Percentiles rank a stretch among this genome's conserved stretches.
Conservation (phyloP, 371 early-diverging fungal genomes). For the Mortierella sp. region DNA sequence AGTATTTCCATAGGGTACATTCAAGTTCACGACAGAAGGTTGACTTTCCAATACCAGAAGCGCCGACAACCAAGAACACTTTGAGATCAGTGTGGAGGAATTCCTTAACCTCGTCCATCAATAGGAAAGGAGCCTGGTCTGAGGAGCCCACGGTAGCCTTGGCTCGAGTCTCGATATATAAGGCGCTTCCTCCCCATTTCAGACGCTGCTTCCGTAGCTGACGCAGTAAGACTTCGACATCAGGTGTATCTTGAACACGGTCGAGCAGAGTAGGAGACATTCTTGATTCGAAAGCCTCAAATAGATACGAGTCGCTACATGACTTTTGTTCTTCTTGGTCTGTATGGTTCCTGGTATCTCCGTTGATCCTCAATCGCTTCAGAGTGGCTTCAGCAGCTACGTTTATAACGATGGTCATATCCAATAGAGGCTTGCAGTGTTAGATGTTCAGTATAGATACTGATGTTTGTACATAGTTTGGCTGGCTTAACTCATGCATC, state of each 20-base stretch:
- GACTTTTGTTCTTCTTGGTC: not conserved
- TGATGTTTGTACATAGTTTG: not conserved
- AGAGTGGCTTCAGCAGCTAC: not conserved
- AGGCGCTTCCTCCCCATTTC: not conserved
- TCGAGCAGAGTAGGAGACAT: not conserved
- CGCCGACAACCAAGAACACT: constrained; percentile 11
- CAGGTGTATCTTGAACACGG: not conserved
- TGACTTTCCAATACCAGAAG: constrained; percentile 8
- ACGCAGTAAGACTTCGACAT: not conserved
- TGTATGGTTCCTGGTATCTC: too few relatives aligned
- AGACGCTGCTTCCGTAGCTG: not conserved
- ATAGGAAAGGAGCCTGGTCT: not conserved
- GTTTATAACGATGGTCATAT: too few relatives aligned
- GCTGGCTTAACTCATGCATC: not conserved
- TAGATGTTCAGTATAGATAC: too few relatives aligned
- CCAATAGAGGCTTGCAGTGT: too few relatives aligned
- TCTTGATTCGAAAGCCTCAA: too few relatives aligned
- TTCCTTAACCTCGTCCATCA: not conserved
- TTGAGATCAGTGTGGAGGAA: not conserved
- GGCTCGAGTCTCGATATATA: not conserved
- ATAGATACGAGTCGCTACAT: not conserved
- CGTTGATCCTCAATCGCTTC: not conserved
- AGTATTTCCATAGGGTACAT: not conserved
- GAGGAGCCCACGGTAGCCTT: not conserved
- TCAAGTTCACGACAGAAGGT: constrained; percentile 1